These are phyloP conservation scores for Euphrasia confusa DNA, from an alignment of 257 asterid species.

Conservation along the genomic window DNA sequence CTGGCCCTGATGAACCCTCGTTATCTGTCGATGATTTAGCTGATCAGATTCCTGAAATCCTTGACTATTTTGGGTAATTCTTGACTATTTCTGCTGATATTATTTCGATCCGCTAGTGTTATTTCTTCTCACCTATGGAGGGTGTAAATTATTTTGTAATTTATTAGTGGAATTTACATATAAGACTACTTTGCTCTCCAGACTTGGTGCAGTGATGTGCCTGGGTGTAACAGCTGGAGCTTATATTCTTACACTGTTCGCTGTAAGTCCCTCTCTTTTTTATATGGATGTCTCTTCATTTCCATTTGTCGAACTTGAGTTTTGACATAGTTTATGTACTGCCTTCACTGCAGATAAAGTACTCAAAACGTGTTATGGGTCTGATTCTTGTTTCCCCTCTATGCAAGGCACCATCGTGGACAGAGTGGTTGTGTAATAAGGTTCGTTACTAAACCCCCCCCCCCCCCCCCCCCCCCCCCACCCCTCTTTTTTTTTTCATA, in stretches of 20 bases:
- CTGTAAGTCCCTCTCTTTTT: slow-evolving; percentile 43
- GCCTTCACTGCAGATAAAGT: slow-evolving; percentile 53
- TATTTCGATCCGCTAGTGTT: too few species aligned
- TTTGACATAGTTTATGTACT: slow-evolving; percentile 17
- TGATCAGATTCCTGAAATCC: slow-evolving; percentile 74
- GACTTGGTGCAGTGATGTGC: slow-evolving; percentile 91
- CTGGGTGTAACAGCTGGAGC: slow-evolving; percentile 97
- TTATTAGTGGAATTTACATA: too few species aligned
- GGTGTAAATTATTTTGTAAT: too few species aligned
- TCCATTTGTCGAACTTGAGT: not conserved
- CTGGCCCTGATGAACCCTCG: slow-evolving; percentile 45
- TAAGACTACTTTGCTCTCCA: slow-evolving; percentile 37
- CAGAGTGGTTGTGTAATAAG: slow-evolving; percentile 95
- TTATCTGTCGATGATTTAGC: slow-evolving; percentile 69
- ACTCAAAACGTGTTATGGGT: slow-evolving; percentile 74
- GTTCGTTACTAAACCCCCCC: slow-evolving; percentile 28
- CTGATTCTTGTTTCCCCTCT: slow-evolving; percentile 91
- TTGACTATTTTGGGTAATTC: slow-evolving; percentile 68
- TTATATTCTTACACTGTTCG: slow-evolving; percentile 83
- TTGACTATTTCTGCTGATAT: slow-evolving; percentile 36
- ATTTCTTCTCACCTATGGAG: too few species aligned
- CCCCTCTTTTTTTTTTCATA: too few species aligned
- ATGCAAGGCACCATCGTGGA: slow-evolving; percentile 95
- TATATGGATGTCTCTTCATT: not conserved
- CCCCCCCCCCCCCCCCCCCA: too few species aligned